Evolutionary conservation across 345 rosid genomes (phyloP).

Genomic region (Theobroma cacao): DNA sequence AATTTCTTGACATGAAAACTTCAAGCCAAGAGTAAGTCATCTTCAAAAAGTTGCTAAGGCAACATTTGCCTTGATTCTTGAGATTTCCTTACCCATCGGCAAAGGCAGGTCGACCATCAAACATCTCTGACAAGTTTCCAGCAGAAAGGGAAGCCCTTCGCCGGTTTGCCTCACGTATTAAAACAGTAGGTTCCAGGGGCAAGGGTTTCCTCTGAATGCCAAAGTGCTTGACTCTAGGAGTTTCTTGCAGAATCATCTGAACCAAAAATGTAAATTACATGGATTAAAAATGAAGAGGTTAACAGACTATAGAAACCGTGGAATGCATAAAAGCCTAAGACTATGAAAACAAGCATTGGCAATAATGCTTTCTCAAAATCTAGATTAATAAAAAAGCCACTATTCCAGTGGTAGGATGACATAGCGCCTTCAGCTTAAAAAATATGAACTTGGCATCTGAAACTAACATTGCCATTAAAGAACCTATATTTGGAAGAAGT

Average conservation of each 20-base stretch:
- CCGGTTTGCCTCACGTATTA: constrained; percentile 92
- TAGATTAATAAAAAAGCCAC: background rate
- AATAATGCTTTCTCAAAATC: constrained; percentile 4
- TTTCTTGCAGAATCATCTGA: constrained; percentile 82
- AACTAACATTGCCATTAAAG: background rate
- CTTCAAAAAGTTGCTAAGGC: background rate
- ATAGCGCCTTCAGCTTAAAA: background rate
- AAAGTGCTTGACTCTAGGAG: constrained; percentile 70
- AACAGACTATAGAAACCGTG: background rate
- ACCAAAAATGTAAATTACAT: background rate
- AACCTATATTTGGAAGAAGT: background rate
- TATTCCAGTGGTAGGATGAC: background rate
- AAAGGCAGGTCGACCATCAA: constrained; percentile 52
- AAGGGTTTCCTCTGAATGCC: constrained; percentile 81
- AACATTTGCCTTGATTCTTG: constrained; percentile 13
- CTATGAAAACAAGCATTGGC: background rate
- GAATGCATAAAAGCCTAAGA: background rate
- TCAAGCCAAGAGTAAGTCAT: background rate
- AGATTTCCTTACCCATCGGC: constrained; percentile 68
- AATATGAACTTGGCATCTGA: background rate
- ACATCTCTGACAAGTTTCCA: constrained; percentile 74
- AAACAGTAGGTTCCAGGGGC: constrained; percentile 95
- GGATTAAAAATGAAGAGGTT: background rate
- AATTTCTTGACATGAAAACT: background rate
- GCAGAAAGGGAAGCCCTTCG: constrained; percentile 97